Evolutionary conservation across 2,329 filamentous ascomycete species (phyloP), one percentile per base, ranked within the genome.

Genomic region (Apiospora aurea): DNA sequence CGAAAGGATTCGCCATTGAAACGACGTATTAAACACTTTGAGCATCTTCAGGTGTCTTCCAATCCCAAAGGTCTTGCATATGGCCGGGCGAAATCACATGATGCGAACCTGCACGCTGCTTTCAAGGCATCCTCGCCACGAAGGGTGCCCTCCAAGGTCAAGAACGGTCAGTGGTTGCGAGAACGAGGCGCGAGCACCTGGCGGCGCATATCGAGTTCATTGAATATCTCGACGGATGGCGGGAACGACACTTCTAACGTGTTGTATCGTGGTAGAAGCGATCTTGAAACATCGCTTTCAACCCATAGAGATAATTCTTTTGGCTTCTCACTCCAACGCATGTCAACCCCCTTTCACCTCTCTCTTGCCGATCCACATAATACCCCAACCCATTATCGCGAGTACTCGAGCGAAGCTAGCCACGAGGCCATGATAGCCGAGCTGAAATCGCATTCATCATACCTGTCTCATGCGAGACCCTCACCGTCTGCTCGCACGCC

Each of bases 171-270:
- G 16, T 76, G 77, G 7, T 74, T 78, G n/a, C 75, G 76, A n/a
- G 66, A 76, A 68, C 75, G 73, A 66, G 76, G 77, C n/a, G 72
- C 69, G 51, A 73, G 74, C 2, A 72, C 78, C 3, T 81, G 79
- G 79, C 75, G 79, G 29, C 78, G 76, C 70, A 79, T 81, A 16
- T 80, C 79, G 16, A 76, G 71, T 38, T 74, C 78, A 11, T 73
- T 80, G 26, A 72, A 73, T 38, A 74, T 76, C 26, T 75, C 78
- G n/a, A 49, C 70, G 2, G 76, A 78, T n/a, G 73, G 71, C 43
- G 71, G 76, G 72, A 69, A 49, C 41, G 68, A 69, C 34, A 41
- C 46, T 24, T 24, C 47, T 7, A 34, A 41, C 26, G 34, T 29
- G 14, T 4, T 41, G 8, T n/a, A 64, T 64, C 46, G 68, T 46